Evolutionary conservation across 257 asterid species (phyloP).

Genomic region (Agastache rugosa): DNA sequence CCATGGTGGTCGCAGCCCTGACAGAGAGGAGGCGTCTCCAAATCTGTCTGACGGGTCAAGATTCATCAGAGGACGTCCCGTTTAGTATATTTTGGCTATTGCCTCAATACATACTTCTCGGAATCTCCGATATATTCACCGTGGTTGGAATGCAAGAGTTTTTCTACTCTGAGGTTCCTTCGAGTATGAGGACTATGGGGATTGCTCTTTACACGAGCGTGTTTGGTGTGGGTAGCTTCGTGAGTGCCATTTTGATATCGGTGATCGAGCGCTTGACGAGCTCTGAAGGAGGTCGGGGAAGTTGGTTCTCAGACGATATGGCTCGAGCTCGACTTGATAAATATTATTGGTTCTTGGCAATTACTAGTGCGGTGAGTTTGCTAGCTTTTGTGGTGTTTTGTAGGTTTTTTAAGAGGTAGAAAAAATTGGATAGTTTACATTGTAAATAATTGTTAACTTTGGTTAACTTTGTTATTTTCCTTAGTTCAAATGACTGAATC

Average conservation of each 20-base stretch:
- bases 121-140: constrained; percentile 89
- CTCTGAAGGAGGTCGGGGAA: constrained; percentile 37
- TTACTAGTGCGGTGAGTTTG: constrained; percentile 55
- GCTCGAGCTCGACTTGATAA: constrained; percentile 68
- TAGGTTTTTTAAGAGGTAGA: constrained; percentile 45
- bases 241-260: constrained; percentile 70
- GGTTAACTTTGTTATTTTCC: neutral
- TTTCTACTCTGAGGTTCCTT: constrained; percentile 87
- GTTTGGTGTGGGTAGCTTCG: constrained; percentile 86
- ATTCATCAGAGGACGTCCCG: constrained; percentile 40
- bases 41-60: constrained; percentile 26
- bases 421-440: neutral
- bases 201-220: constrained; percentile 89
- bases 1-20: constrained; percentile 84
- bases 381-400: constrained; percentile 55
- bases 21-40: constrained; percentile 62
- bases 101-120: constrained; percentile 84
- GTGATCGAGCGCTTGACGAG: constrained; percentile 65
- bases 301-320: constrained; percentile 88
- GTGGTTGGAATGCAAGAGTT: constrained; percentile 98
- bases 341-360: constrained; percentile 78
- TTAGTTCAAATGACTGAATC: neutral
- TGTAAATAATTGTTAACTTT: constrained; percentile 20
- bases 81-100: constrained; percentile 85
- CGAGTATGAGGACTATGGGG: constrained; percentile 82